phyloP scores from a whole-genome alignment of 169 alveolate species.

The Neospora caninum region DNA sequence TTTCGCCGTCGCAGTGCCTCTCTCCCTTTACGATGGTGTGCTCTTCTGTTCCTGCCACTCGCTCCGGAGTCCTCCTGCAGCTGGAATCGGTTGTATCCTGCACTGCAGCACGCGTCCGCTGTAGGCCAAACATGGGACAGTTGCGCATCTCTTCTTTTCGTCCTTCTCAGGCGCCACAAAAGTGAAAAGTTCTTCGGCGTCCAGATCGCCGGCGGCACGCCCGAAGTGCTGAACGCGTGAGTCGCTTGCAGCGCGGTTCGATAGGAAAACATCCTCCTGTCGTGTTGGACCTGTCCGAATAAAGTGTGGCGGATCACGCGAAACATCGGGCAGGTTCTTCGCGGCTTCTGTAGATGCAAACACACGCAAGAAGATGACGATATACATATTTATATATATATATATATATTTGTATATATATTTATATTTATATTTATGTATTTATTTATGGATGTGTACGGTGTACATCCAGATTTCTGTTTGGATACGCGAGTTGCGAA shows the following conservation, averaged over 20 bases:
- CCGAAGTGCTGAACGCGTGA: slow-evolving; percentile 65
- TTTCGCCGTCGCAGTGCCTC: too few species aligned
- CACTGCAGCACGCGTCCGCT: too few species aligned
- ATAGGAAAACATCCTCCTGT: not conserved
- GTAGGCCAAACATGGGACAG: too few species aligned
- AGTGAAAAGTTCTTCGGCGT: slow-evolving; percentile 85
- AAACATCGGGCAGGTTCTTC: not conserved
- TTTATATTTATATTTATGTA: not conserved
- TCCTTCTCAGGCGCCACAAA: slow-evolving; percentile 64
- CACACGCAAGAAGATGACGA: too few species aligned
- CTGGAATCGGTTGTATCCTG: not conserved
- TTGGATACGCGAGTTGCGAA: too few species aligned
- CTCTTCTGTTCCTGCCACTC: not conserved
- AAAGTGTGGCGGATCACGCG: not conserved
- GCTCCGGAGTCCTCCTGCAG: too few species aligned
- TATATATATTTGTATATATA: slow-evolving; percentile 9
- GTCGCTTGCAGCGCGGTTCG: slow-evolving; percentile 9
- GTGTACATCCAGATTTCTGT: too few species aligned
- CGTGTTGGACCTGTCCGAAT: not conserved
- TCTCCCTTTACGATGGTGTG: not conserved
- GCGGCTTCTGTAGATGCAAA: too few species aligned
- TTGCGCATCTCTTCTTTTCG: too few species aligned
- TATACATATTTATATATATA: not conserved
- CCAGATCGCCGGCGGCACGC: slow-evolving; percentile 78
- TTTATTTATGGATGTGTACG: not conserved